Evolutionary conservation across 768 basidiomycete species (phyloP).

Genomic region (Termitomyces sp.): DNA sequence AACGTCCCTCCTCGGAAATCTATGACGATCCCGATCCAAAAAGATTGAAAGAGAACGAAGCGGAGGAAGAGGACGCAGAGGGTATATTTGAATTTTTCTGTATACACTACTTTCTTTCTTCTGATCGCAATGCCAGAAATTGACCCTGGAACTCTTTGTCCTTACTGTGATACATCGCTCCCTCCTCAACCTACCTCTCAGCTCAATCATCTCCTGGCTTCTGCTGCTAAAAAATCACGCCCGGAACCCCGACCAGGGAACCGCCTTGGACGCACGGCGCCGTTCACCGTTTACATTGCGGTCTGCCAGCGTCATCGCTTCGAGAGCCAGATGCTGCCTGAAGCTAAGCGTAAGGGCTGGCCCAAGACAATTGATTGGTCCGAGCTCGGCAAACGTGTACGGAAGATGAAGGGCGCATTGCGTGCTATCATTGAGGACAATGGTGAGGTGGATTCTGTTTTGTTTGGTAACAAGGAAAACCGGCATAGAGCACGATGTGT

Average conservation of each 20-base stretch:
- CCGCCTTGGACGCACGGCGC: conserved; percentile 52
- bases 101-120: not conserved
- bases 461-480: conserved; percentile 18
- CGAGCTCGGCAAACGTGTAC: conserved; percentile 46
- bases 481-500: conserved; percentile 36
- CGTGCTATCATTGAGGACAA: conserved; percentile 47
- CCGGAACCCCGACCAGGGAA: conserved; percentile 66
- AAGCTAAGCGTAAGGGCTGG: conserved; percentile 70
- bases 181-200: conserved; percentile 58
- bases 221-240: conserved; percentile 47
- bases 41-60: conserved; percentile 23
- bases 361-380: conserved; percentile 68
- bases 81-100: conserved; percentile 30
- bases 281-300: conserved; percentile 53
- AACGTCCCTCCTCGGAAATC: conserved; percentile 26
- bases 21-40: conserved; percentile 23
- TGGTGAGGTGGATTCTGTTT: conserved; percentile 7
- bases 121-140: conserved; percentile 26
- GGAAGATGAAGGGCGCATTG: conserved; percentile 41
- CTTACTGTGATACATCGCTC: conserved; percentile 72
- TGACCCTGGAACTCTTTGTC: conserved; percentile 70
- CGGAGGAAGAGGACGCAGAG: conserved; percentile 12
- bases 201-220: conserved; percentile 47
- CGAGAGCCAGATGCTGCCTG: conserved; percentile 67
- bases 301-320: conserved; percentile 79